phyloP scores from a whole-genome alignment of 2,329 filamentous ascomycete genomes.

The Epichloe elymi region DNA sequence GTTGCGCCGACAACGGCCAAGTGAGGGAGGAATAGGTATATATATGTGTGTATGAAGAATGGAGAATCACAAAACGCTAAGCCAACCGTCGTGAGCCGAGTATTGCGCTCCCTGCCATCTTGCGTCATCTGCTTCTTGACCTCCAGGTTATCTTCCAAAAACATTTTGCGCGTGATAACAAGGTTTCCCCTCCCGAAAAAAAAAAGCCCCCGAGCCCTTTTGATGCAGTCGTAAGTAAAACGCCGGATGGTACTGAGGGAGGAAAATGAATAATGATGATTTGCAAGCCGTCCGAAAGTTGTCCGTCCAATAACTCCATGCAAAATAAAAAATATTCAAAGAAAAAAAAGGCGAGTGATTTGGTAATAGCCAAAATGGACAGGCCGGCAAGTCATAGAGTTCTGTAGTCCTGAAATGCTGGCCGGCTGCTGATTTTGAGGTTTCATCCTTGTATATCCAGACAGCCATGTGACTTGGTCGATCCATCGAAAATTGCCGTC shows the following conservation, averaged over 20 bases:
- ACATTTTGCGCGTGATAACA: background rate
- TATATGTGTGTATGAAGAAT: conserved; percentile 8
- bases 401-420: background rate
- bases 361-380: background rate
- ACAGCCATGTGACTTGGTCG: background rate
- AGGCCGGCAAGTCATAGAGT: background rate
- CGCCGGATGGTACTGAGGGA: background rate
- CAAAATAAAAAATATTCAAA: background rate
- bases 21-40: too few species aligned
- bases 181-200: background rate
- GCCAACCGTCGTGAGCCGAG: background rate
- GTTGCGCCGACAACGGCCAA: too few species aligned
- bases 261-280: background rate
- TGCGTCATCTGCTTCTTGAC: background rate
- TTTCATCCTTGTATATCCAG: background rate
- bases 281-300: background rate
- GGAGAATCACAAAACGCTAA: conserved; percentile 11
- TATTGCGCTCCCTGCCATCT: background rate
- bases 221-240: conserved; percentile 3
- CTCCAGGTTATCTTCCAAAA: background rate
- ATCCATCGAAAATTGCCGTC: background rate
- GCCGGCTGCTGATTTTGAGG: background rate
- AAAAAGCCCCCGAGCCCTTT: background rate
- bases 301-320: background rate
- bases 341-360: background rate